These are phyloP conservation scores for Globisporangium echinulatum DNA, from an alignment of 352 stramenopile genomes.

Conservation along the genomic window DNA sequence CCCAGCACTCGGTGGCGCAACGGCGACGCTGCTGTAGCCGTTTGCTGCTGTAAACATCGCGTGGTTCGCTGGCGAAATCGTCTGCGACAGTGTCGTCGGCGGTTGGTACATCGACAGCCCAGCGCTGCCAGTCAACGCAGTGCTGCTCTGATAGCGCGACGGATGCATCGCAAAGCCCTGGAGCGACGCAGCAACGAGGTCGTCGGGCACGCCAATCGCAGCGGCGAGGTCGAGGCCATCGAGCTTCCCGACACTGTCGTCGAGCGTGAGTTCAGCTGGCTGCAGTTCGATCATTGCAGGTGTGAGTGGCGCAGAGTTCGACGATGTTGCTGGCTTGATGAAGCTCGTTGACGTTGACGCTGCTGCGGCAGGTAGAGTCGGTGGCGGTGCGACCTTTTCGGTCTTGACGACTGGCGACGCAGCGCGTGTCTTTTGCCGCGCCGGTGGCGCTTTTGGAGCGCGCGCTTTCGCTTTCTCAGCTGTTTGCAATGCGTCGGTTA, in stretches of 20 bases:
- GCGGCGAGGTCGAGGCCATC: conserved; percentile 23
- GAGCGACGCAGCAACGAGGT: conserved; percentile 64
- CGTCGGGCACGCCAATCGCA: conserved; percentile 51
- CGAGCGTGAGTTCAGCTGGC: conserved; percentile 10
- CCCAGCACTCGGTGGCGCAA: too few relatives aligned
- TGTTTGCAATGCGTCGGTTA: not conserved
- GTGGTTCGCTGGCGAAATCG: conserved; percentile 33
- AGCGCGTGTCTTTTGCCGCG: conserved; percentile 19
- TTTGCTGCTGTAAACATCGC: conserved; percentile 43
- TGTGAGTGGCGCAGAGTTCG: not conserved
- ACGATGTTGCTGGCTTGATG: too few relatives aligned
- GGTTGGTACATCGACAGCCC: conserved; percentile 4
- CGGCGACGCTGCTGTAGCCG: conserved; percentile 26
- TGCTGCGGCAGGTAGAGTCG: not conserved
- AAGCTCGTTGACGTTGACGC: conserved; percentile 2
- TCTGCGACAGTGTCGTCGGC: conserved; percentile 12
- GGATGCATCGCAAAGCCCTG: conserved; percentile 74
- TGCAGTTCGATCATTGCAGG: conserved; percentile 5
- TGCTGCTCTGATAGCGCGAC: conserved; percentile 23
- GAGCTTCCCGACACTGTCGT: conserved; percentile 8
- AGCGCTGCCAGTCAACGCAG: not conserved
- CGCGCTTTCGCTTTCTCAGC: not conserved
- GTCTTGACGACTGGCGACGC: conserved; percentile 26
- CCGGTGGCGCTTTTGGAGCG: not conserved
- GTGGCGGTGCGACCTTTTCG: conserved; percentile 2